Percentiles rank a stretch among this genome's conserved stretches.
These are phyloP conservation scores for Ophiosphaerella korrae DNA, from an alignment of 2,329 filamentous ascomycete species.

Conservation along the genomic window DNA sequence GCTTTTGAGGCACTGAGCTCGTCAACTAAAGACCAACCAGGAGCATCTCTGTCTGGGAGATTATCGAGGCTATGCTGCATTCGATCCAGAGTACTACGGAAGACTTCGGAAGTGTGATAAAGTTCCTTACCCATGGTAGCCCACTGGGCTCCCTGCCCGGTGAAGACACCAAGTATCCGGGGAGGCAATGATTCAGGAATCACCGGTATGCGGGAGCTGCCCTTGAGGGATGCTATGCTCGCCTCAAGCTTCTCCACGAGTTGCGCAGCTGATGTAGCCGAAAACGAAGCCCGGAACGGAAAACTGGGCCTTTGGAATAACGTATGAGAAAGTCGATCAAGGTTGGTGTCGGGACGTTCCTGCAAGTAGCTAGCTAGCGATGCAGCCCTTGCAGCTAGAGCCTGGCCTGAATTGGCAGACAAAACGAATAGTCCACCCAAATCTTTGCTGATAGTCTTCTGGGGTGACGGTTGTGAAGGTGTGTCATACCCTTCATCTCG, in stretches of 20 bases:
- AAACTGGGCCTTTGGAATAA: neutral
- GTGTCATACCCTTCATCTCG: too few relatives aligned
- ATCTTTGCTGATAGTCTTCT: neutral
- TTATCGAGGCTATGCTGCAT: too few relatives aligned
- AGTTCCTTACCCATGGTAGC: too few relatives aligned
- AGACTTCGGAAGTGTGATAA: too few relatives aligned
- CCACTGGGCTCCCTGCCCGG: too few relatives aligned
- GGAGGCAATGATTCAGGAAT: neutral
- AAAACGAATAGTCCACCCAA: slow-evolving; percentile 3
- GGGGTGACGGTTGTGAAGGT: too few relatives aligned
- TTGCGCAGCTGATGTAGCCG: neutral
- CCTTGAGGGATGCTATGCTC: too few relatives aligned
- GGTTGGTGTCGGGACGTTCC: neutral
- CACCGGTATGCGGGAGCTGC: too few relatives aligned
- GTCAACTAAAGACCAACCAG: too few relatives aligned
- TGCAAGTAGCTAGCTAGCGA: slow-evolving; percentile 3
- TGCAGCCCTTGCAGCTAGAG: slow-evolving; percentile 2
- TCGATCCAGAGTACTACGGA: too few relatives aligned
- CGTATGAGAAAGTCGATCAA: neutral
- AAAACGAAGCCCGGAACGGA: neutral
- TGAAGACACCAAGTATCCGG: neutral
- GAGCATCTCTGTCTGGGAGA: too few relatives aligned
- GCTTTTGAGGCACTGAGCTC: too few relatives aligned
- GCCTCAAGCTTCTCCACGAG: neutral
- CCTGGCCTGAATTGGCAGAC: slow-evolving; percentile 3